A percentile compares a stretch with the other conserved stretches of the same genome.
These are phyloP conservation scores for Polygonum aviculare DNA, from an alignment of 148 eudicot species.

Conservation along the genomic window DNA sequence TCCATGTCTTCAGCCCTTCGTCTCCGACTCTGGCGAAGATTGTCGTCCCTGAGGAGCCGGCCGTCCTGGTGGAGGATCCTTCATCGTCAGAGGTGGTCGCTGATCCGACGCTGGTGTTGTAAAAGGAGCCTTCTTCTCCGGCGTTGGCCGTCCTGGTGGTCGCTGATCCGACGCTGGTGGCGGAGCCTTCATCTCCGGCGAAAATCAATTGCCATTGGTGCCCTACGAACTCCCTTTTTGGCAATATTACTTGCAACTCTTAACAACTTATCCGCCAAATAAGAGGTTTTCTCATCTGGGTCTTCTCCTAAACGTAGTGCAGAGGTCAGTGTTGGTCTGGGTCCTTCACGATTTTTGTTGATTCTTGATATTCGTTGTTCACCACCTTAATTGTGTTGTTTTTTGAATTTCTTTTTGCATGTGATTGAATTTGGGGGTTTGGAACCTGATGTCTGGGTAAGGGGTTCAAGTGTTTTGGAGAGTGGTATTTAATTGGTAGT, in stretches of 20 bases:
- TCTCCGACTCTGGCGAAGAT: too few relatives aligned
- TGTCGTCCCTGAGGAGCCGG: too few relatives aligned
- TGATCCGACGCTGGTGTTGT: too few relatives aligned
- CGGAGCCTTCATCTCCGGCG: too few relatives aligned
- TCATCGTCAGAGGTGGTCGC: too few relatives aligned
- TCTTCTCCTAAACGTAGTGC: not conserved
- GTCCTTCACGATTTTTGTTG: not conserved
- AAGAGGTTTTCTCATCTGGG: constrained; percentile 8
- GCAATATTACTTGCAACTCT: not conserved
- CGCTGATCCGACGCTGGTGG: too few relatives aligned
- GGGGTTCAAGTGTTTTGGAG: not conserved
- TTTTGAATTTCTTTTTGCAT: not conserved
- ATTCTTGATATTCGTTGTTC: not conserved
- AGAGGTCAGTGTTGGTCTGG: not conserved
- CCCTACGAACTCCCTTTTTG: not conserved
- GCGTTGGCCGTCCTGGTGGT: too few relatives aligned
- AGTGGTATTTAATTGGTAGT: not conserved
- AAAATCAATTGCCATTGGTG: not conserved
- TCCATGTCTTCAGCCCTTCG: too few relatives aligned
- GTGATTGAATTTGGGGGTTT: constrained; percentile 7
- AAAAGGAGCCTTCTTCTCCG: too few relatives aligned
- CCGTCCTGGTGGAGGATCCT: too few relatives aligned
- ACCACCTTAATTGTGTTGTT: not conserved
- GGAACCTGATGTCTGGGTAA: not conserved
- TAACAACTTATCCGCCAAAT: not conserved